Percentiles rank a stretch among this genome's conserved stretches.
Evolutionary conservation across 202 grass and related monocot genomes (phyloP).

Genomic region (Schoenoplectus tabernaemontani): DNA sequence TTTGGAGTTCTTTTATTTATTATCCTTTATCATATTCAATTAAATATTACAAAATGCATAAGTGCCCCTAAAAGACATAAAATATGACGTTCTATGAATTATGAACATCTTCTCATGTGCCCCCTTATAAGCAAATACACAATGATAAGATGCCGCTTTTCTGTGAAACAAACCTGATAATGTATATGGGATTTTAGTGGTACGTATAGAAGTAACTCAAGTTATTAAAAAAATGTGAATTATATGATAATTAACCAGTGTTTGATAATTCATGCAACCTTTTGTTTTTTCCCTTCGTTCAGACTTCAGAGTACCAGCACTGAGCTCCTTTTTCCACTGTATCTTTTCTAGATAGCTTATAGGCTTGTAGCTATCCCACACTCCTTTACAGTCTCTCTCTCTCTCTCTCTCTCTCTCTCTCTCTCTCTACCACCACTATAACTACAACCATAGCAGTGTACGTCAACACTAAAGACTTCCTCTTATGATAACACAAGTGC

Average conservation of each 20-base stretch:
- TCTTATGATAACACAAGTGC: constrained; percentile 9
- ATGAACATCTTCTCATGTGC: neutral
- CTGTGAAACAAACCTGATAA: neutral
- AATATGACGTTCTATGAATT: neutral
- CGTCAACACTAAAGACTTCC: neutral
- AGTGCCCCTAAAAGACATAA: neutral
- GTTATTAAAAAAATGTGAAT: neutral
- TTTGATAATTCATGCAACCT: neutral
- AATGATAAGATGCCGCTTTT: neutral
- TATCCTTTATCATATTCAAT: neutral
- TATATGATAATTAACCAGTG: constrained; percentile 13
- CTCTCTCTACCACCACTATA: constrained; percentile 35
- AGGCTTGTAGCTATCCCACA: neutral
- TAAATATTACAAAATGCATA: neutral
- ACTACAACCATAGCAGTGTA: neutral
- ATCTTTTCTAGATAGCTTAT: constrained; percentile 15
- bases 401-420: too few relatives aligned
- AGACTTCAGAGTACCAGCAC: neutral
- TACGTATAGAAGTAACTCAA: neutral
- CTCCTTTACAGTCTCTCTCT: constrained; percentile 23
- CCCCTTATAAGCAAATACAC: neutral
- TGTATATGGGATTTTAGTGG: neutral
- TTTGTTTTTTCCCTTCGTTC: neutral
- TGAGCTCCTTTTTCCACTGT: neutral
- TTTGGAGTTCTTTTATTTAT: neutral